Evolutionary conservation across 2,329 filamentous ascomycete genomes (phyloP).

Genomic region (Talaromyces sp.): DNA sequence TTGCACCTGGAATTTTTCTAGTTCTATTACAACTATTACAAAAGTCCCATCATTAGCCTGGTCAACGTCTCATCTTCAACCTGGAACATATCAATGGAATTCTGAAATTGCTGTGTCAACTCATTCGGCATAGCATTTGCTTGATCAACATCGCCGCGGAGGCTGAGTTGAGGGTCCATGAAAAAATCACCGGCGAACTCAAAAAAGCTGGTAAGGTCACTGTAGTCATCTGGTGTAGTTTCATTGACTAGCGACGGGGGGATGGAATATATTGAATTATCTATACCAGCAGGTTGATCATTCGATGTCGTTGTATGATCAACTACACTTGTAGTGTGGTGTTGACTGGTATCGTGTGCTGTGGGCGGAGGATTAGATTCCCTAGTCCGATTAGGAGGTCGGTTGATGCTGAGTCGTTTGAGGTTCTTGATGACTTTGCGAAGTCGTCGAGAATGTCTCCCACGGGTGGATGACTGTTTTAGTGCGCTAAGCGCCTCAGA

Average conservation of each 20-base stretch:
- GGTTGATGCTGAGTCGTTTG: constrained; percentile 29
- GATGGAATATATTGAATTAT: constrained; percentile 4
- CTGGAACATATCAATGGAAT: constrained; percentile 27
- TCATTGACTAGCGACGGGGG: constrained; percentile 7
- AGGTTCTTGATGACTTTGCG: constrained; percentile 60
- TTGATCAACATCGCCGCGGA: neutral
- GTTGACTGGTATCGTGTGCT: neutral
- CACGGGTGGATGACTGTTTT: constrained; percentile 56
- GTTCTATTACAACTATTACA: constrained; percentile 16
- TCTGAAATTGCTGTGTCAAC: neutral
- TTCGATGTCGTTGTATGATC: neutral
- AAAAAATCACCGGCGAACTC: constrained; percentile 52
- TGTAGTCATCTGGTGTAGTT: constrained; percentile 22
- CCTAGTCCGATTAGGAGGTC: neutral
- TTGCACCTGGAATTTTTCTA: no score
- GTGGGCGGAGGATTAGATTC: neutral
- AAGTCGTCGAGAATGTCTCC: constrained; percentile 54
- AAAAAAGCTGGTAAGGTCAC: constrained; percentile 57
- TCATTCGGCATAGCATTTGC: neutral
- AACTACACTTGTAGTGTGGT: neutral
- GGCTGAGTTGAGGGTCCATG: constrained; percentile 25
- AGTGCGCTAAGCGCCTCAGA: constrained; percentile 61
- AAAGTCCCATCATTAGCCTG: constrained; percentile 30
- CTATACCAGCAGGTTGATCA: neutral
- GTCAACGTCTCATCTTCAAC: constrained; percentile 33